A percentile compares a stretch with the other conserved stretches of the same genome.
Evolutionary conservation across 371 early-diverging fungal species (phyloP).

Genomic region (Apophysomyces variabilis): DNA sequence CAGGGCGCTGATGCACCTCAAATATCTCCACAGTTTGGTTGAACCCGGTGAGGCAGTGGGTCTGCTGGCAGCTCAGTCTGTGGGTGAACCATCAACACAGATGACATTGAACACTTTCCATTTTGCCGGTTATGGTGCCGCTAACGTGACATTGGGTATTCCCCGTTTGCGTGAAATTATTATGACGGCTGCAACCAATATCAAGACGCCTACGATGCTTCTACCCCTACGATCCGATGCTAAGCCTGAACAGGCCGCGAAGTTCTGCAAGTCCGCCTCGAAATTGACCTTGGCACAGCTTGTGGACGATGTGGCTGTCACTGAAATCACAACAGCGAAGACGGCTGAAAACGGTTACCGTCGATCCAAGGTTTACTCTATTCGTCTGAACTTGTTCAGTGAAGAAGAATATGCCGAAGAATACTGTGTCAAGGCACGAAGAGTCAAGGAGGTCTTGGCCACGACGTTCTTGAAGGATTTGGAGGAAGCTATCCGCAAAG

Average conservation of each 20-base stretch:
- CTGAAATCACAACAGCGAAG: conserved; percentile 62
- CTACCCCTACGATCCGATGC: conserved; percentile 78
- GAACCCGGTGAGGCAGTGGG: conserved; percentile 99
- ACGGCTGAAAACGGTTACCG: conserved; percentile 50
- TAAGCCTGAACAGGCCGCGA: conserved; percentile 56
- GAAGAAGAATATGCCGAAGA: conserved; percentile 77
- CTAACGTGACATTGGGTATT: conserved; percentile 99
- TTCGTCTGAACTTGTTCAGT: conserved; percentile 86
- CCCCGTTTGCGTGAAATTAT: conserved; percentile 99
- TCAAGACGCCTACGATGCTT: conserved; percentile 96
- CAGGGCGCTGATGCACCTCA: conserved; percentile 89
- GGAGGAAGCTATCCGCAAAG: conserved; percentile 62
- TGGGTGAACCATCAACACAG: conserved; percentile 99
- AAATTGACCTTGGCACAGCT: conserved; percentile 81
- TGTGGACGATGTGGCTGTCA: conserved; percentile 80
- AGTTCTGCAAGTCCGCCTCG: conserved; percentile 68
- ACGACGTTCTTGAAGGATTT: conserved; percentile 71
- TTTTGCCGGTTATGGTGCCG: conserved; percentile 99
- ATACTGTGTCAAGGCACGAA: conserved; percentile 71
- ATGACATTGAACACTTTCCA: conserved; percentile 99
- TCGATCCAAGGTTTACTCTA: conserved; percentile 73
- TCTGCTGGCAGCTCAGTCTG: conserved; percentile 97
- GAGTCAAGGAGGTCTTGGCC: conserved; percentile 79
- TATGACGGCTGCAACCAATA: conserved; percentile 96
- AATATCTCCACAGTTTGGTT: conserved; percentile 92